Conservation (phyloP, 495 filamentous ascomycete genomes). For the Parmelia sp. region DNA sequence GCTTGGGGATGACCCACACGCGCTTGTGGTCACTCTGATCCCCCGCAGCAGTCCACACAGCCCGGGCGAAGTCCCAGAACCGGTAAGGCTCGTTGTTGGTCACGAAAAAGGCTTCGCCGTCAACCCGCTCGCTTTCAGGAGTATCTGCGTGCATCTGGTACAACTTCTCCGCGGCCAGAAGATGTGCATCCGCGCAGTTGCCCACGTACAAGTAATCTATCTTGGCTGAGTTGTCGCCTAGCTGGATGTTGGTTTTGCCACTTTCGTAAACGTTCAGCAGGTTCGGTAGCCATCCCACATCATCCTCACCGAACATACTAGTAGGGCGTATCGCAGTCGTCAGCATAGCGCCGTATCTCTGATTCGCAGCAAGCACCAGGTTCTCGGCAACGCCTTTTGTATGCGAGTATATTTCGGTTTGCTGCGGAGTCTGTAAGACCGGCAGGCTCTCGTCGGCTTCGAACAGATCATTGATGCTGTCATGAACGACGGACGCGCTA, state of each 20-base stretch:
- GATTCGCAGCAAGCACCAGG: no score
- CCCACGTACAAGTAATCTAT: slow-evolving; percentile 79
- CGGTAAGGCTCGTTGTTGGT: slow-evolving; percentile 70
- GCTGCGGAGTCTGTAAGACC: no score
- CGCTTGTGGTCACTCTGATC: no score
- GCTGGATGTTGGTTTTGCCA: slow-evolving; percentile 57
- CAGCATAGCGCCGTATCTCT: not conserved
- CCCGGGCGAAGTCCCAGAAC: slow-evolving; percentile 67
- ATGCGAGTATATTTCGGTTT: no score
- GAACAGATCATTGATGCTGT: no score
- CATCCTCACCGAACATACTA: not conserved
- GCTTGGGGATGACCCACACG: no score
- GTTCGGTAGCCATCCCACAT: slow-evolving; percentile 36
- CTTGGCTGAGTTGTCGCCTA: slow-evolving; percentile 66
- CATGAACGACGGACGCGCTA: not conserved
- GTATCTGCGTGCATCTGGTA: slow-evolving; percentile 36
- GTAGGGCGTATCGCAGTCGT: not conserved
- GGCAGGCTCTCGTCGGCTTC: no score
- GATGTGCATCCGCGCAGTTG: slow-evolving; percentile 68
- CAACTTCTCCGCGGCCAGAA: slow-evolving; percentile 59
- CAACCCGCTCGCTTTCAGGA: slow-evolving; percentile 50
- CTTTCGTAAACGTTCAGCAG: slow-evolving; percentile 49
- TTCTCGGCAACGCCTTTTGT: no score
- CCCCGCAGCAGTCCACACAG: no score
- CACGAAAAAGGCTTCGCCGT: slow-evolving; percentile 58